A percentile compares a stretch with the other conserved stretches of the same genome.
Conservation (phyloP, 2,329 filamentous ascomycete species). For the Reticulascus tulasneorum region DNA sequence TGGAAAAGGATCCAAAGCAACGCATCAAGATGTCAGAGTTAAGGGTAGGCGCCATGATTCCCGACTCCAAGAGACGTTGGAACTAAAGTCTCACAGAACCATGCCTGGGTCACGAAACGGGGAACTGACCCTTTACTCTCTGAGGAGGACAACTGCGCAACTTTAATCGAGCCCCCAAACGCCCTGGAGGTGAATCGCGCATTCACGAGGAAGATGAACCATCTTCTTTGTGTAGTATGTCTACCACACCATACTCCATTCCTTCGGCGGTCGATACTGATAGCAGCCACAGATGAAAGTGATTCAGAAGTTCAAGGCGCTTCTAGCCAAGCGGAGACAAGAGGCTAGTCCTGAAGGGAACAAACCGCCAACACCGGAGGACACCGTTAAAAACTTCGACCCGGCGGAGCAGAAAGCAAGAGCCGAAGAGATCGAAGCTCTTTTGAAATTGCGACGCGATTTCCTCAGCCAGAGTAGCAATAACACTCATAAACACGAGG, state of each 20-base stretch:
- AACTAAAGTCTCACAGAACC: slow-evolving; percentile 54
- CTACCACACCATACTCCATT: slow-evolving; percentile 1
- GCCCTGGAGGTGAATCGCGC: slow-evolving; percentile 87
- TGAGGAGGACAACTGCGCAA: slow-evolving; percentile 78
- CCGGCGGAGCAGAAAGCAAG: slow-evolving; percentile 30
- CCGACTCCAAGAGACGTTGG: neutral
- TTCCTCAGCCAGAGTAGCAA: slow-evolving; percentile 28
- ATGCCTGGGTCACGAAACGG: slow-evolving; percentile 86
- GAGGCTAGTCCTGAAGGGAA: slow-evolving; percentile 7
- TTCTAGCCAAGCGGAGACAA: slow-evolving; percentile 42
- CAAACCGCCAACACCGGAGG: slow-evolving; percentile 3
- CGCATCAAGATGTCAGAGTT: slow-evolving; percentile 80
- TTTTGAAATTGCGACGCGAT: slow-evolving; percentile 43
- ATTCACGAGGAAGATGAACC: slow-evolving; percentile 84
- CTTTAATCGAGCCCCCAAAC: slow-evolving; percentile 78
- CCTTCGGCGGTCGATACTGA: slow-evolving; percentile 5
- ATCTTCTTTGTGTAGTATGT: slow-evolving; percentile 75
- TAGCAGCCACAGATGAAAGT: slow-evolving; percentile 68
- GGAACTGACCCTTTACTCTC: slow-evolving; percentile 76
- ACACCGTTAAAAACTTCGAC: slow-evolving; percentile 12
- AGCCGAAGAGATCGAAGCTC: slow-evolving; percentile 44
- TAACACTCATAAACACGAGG: too few relatives aligned
- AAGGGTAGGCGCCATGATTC: slow-evolving; percentile 54
- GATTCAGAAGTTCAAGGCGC: slow-evolving; percentile 79
- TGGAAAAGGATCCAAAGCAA: slow-evolving; percentile 81